A percentile compares a stretch with the other conserved stretches of the same genome.
Conservation (phyloP, 2,329 filamentous ascomycete species). For the Sordariomycetes sp. region DNA sequence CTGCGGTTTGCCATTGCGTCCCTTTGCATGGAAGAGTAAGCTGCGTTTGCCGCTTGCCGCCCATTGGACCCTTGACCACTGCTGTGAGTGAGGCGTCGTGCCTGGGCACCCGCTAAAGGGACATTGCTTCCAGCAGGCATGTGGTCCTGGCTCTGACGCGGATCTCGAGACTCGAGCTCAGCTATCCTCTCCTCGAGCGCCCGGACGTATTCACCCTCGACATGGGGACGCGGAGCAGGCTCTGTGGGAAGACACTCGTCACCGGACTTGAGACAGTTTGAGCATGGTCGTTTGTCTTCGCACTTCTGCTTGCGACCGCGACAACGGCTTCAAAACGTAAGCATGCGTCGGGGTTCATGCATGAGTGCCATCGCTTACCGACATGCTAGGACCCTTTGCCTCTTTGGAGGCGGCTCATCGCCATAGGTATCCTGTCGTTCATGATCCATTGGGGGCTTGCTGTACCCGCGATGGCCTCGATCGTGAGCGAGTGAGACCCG, state of each 20-base stretch:
- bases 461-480: background rate
- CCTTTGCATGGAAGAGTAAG: background rate
- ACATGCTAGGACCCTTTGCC: conserved; percentile 9
- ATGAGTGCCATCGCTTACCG: conserved; percentile 3
- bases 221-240: conserved; percentile 8
- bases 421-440: background rate
- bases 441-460: conserved; percentile 3
- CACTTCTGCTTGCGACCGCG: conserved; percentile 14
- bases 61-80: too few relatives aligned
- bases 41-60: background rate
- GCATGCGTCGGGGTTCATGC: too few relatives aligned
- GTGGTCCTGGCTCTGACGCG: conserved; percentile 11
- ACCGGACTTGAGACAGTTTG: conserved; percentile 13
- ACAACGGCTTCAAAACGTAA: conserved; percentile 8
- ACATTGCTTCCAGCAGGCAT: too few relatives aligned
- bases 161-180: conserved; percentile 8
- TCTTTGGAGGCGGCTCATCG: conserved; percentile 9
- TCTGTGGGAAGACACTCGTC: conserved; percentile 10
- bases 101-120: too few relatives aligned
- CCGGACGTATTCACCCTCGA: conserved; percentile 9
- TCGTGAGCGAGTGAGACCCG: too few relatives aligned
- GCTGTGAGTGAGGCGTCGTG: background rate
- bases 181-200: conserved; percentile 10
- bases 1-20: background rate
- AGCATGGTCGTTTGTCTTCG: conserved; percentile 12